phyloP scores from a whole-genome alignment of 192 early-diverging fungal species.

The Jimgerdemannia flammicorona region DNA sequence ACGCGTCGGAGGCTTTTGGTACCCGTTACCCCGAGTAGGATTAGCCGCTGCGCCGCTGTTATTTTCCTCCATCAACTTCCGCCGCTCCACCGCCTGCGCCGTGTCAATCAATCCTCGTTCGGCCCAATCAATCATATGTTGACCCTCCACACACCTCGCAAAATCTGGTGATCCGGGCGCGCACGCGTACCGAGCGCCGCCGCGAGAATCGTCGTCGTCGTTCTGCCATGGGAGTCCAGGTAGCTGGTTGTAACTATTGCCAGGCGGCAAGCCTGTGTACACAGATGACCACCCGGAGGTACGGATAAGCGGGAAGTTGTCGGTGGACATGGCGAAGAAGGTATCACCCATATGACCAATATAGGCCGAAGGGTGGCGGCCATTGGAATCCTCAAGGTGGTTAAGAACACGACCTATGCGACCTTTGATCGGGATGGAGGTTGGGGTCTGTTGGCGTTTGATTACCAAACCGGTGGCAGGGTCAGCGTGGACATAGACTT shows the following conservation, averaged over 20 bases:
- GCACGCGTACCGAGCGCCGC: constrained; percentile 14
- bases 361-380: constrained; percentile 44
- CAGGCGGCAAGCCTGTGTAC: constrained; percentile 16
- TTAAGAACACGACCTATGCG: constrained; percentile 27
- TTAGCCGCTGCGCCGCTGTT: neutral
- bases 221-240: constrained; percentile 4
- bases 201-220: constrained; percentile 18
- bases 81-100: neutral
- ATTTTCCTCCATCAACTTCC: neutral
- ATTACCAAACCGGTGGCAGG: constrained; percentile 22
- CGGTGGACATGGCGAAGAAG: constrained; percentile 63
- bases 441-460: constrained; percentile 13
- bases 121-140: constrained; percentile 25
- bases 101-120: constrained; percentile 39
- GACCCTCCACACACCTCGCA: constrained; percentile 43
- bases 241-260: constrained; percentile 27
- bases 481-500: constrained; percentile 38
- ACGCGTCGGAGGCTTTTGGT: no score
- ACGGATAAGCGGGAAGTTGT: constrained; percentile 62
- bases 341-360: constrained; percentile 61
- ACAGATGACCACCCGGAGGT: constrained; percentile 33
- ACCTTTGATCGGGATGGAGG: constrained; percentile 9
- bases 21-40: no score
- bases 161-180: constrained; percentile 19
- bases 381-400: constrained; percentile 23